Percentiles rank a stretch among this genome's conserved stretches.
These are phyloP conservation scores for Boletus speciosus DNA, from an alignment of 768 basidiomycete genomes.

Conservation along the genomic window DNA sequence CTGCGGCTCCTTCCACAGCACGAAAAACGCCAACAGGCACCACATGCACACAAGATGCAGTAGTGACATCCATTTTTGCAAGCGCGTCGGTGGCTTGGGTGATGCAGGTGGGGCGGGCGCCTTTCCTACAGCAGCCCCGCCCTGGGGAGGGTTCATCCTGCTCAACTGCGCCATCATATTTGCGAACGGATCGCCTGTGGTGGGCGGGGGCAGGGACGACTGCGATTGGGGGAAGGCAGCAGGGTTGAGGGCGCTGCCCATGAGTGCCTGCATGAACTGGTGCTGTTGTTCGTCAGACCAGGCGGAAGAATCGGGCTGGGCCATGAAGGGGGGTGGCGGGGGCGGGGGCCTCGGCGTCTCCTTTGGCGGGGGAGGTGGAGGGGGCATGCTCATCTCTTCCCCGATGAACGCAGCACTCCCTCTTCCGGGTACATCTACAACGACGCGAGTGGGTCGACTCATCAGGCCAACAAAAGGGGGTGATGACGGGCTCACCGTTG, in stretches of 20 bases:
- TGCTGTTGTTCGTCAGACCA: constrained; percentile 70
- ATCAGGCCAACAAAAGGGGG: neutral
- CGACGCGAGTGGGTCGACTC: neutral
- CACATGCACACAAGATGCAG: constrained; percentile 65
- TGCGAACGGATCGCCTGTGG: constrained; percentile 44
- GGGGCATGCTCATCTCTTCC: constrained; percentile 33
- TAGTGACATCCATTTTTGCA: constrained; percentile 63
- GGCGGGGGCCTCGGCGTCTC: constrained; percentile 26
- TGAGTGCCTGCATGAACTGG: constrained; percentile 64
- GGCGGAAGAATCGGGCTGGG: constrained; percentile 49
- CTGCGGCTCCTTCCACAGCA: constrained; percentile 61
- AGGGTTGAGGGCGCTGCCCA: constrained; percentile 37
- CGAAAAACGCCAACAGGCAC: constrained; percentile 63
- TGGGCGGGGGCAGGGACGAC: constrained; percentile 1
- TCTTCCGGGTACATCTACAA: constrained; percentile 12
- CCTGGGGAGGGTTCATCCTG: constrained; percentile 24
- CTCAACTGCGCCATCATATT: constrained; percentile 37
- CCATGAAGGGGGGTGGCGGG: constrained; percentile 18
- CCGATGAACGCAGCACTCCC: constrained; percentile 34
- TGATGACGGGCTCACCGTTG: constrained; percentile 35
- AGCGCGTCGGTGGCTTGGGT: constrained; percentile 38
- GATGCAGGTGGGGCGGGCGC: constrained; percentile 19
- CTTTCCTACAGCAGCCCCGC: constrained; percentile 24
- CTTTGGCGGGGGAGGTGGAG: constrained; percentile 19
- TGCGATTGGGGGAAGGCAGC: constrained; percentile 19